Percentiles rank a stretch among this genome's conserved stretches.
Evolutionary conservation across 2,329 filamentous ascomycete species (phyloP).

Genomic region (Coniochaeta pulveracea): DNA sequence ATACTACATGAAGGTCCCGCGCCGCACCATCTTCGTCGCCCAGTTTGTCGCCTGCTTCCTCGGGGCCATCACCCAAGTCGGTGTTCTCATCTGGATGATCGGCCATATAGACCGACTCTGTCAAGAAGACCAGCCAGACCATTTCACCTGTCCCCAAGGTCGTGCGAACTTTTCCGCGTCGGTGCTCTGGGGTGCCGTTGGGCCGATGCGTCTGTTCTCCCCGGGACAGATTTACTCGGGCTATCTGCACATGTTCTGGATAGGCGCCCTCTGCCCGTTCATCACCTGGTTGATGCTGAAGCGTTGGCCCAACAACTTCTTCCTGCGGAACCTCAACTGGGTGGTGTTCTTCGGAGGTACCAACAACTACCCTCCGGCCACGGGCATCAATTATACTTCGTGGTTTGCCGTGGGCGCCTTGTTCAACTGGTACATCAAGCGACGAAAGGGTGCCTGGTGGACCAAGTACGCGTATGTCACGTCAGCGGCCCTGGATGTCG

Average conservation of each 20-base stretch:
- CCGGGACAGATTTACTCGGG: slow-evolving; percentile 37
- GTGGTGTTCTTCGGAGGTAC: slow-evolving; percentile 47
- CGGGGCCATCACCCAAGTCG: slow-evolving; percentile 31
- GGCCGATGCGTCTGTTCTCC: slow-evolving; percentile 37
- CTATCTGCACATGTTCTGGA: slow-evolving; percentile 36
- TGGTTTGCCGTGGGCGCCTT: slow-evolving; percentile 47
- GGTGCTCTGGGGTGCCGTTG: slow-evolving; percentile 46
- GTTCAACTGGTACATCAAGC: slow-evolving; percentile 46
- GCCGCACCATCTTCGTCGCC: slow-evolving; percentile 24
- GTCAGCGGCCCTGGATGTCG: slow-evolving; percentile 25
- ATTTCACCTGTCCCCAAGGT: slow-evolving; percentile 36
- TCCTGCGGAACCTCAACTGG: slow-evolving; percentile 38
- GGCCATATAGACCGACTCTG: slow-evolving; percentile 38
- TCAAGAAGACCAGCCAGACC: slow-evolving; percentile 23
- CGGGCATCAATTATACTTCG: slow-evolving; percentile 44
- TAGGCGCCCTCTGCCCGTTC: slow-evolving; percentile 35
- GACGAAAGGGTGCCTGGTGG: slow-evolving; percentile 49
- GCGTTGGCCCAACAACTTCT: slow-evolving; percentile 15
- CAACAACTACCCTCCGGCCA: slow-evolving; percentile 44
- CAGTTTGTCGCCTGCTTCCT: slow-evolving; percentile 31
- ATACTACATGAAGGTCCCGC: slow-evolving; percentile 29
- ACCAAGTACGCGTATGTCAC: slow-evolving; percentile 33
- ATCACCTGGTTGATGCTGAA: slow-evolving; percentile 21
- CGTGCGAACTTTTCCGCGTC: slow-evolving; percentile 44
- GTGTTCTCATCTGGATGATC: slow-evolving; percentile 30